Base-by-base conservation (phyloP, 352 stramenopile genomes). In the Pythium volutum region DNA sequence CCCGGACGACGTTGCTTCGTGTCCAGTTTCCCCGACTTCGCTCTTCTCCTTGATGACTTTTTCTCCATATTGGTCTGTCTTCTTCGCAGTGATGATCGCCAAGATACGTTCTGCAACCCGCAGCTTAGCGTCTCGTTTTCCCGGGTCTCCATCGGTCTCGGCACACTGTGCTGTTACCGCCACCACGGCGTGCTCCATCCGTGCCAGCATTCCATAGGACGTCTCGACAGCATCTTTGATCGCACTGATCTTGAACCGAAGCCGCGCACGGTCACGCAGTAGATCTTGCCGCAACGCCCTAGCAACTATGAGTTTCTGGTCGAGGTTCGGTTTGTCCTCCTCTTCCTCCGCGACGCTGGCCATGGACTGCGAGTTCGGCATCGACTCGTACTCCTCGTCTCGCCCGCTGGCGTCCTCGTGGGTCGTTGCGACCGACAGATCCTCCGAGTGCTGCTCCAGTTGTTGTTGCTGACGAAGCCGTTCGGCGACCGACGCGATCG, bases 141-240 rank as follows among this genome's bases (percentile, higher is more conserved):
- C 23, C 11, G 18, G 41, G 46, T 22, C 12, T 5, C 53, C 15
- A 16, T 10, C 34, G 25, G 22, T 34, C 33, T 31, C 18, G 20
- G 18, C 51, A 27, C 39, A 20, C 29, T 33, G 18, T 25, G 12
- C 22, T 22, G 20, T 36, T 7, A 52, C 31, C 4, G 33, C 64
- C 29, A 63, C 51, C 8, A 55, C 57, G 8, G 72, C 39, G 1
- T 74, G 59, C 56, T 84, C 75, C 53, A 88, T 84, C 45, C 39
- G 66, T 2, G 58, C 67, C 26, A 88, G 57, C 36, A 80, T 20
- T 20, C 69, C 59, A 41, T 84, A 88, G 51, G 81, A 82, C 55
- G 73, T 77, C 50, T 82, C 73, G 22, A 88, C 79, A 39, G 85
- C 76, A 0, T 79, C 69, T 27, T 70, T 69, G 39, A 88, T 31